A percentile compares a stretch with the other conserved stretches of the same genome.
Conservation (phyloP, 192 early-diverging fungal species). For the Podila verticillata region DNA sequence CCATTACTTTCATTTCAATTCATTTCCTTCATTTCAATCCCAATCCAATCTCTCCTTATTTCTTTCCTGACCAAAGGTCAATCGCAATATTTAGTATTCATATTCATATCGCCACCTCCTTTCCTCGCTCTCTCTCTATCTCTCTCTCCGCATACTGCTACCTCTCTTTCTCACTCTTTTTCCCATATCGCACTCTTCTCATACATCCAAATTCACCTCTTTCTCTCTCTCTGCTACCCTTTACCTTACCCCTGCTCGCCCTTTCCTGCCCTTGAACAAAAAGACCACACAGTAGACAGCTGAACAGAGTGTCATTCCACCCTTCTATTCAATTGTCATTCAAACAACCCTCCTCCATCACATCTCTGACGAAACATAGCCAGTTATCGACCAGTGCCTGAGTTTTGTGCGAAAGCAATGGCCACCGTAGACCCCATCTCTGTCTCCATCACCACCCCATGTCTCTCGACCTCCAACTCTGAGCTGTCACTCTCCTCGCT, state of each 20-base stretch:
- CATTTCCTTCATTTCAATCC: background rate
- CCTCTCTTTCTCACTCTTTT: conserved; percentile 1
- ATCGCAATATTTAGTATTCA: no score
- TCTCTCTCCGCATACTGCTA: background rate
- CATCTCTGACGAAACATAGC: no score
- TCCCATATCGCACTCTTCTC: background rate
- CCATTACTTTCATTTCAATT: background rate
- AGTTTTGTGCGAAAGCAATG: background rate
- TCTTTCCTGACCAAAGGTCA: background rate
- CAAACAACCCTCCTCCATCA: no score
- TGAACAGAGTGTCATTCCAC: no score
- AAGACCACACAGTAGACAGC: background rate
- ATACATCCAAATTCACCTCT: background rate
- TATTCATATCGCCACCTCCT: background rate
- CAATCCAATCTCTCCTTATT: background rate
- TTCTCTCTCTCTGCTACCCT: background rate
- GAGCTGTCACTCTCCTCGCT: conserved; percentile 5
- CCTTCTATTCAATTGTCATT: no score
- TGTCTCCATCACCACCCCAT: conserved; percentile 11
- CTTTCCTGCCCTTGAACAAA: background rate
- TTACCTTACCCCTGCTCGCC: no score
- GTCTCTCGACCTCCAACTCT: conserved; percentile 3
- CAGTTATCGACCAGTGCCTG: no score
- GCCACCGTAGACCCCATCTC: conserved; percentile 13
- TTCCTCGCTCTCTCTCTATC: background rate